Percentiles rank a stretch among this genome's conserved stretches.
These are phyloP conservation scores for Diaporthe ilicicola DNA, from an alignment of 2,329 filamentous ascomycete genomes.

Conservation along the genomic window DNA sequence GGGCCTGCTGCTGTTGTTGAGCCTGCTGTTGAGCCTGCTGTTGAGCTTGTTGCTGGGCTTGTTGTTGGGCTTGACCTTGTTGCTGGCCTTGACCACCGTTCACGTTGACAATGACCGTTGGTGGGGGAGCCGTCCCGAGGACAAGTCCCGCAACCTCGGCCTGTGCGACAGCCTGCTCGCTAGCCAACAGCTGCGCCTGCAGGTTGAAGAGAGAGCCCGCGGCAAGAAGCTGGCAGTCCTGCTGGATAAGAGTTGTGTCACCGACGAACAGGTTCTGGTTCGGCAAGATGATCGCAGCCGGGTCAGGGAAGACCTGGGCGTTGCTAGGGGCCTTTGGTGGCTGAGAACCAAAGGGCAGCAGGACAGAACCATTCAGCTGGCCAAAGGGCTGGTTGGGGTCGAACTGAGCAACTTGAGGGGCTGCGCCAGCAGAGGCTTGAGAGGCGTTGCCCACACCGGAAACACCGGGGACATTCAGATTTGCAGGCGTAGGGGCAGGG, in stretches of 20 bases:
- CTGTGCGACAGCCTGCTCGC: constrained; percentile 40
- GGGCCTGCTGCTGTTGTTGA: neutral
- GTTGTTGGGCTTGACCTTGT: neutral
- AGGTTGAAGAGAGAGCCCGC: constrained; percentile 42
- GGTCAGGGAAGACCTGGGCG: constrained; percentile 46
- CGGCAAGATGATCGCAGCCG: constrained; percentile 49
- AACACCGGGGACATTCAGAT: constrained; percentile 23
- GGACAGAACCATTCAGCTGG: constrained; percentile 43
- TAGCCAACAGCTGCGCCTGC: constrained; percentile 37
- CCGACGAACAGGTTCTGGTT: constrained; percentile 47
- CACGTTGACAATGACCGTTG: constrained; percentile 25
- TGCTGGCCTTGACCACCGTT: constrained; percentile 6
- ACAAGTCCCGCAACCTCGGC: constrained; percentile 39
- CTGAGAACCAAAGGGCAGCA: constrained; percentile 45
- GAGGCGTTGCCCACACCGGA: constrained; percentile 23
- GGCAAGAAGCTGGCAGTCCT: constrained; percentile 44
- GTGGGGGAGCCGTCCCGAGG: constrained; percentile 34
- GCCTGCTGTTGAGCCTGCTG: neutral
- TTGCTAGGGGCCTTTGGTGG: constrained; percentile 40
- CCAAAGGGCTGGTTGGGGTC: constrained; percentile 46
- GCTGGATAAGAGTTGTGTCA: constrained; percentile 43
- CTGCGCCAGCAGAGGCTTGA: constrained; percentile 31
- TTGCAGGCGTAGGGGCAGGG: constrained; percentile 31
- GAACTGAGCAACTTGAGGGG: constrained; percentile 37
- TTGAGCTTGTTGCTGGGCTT: neutral